Evolutionary conservation across 129 eudicot genomes (phyloP).

Genomic region (Deinandra increscens): DNA sequence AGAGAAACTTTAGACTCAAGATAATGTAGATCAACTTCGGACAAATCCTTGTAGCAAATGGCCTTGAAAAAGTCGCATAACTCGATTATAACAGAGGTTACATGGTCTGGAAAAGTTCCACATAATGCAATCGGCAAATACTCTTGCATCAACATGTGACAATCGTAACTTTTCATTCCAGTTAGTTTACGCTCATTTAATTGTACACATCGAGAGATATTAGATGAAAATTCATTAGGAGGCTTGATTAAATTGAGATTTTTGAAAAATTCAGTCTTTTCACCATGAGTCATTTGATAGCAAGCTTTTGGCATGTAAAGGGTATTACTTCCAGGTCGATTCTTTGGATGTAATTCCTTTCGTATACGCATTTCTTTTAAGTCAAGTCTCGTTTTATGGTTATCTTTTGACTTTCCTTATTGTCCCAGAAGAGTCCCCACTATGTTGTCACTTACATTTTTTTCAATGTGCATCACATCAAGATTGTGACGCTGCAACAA

Average conservation of each 20-base stretch:
- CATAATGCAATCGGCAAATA: background rate
- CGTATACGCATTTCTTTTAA: background rate
- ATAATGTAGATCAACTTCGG: background rate
- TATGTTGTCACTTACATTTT: no score
- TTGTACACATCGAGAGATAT: no score
- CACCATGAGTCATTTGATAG: background rate
- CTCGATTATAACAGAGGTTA: background rate
- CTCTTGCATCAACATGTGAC: background rate
- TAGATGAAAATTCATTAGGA: no score
- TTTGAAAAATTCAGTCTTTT: background rate
- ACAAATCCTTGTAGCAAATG: background rate
- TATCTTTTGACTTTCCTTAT: constrained; percentile 6
- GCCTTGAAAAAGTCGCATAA: background rate
- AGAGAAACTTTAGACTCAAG: background rate
- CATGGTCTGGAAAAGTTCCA: background rate
- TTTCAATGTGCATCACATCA: no score
- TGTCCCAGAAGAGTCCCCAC: no score
- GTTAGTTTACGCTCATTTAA: no score
- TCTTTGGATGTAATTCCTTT: background rate
- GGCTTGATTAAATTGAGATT: no score
- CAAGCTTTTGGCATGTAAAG: background rate
- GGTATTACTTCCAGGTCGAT: background rate
- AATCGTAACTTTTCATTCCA: no score
- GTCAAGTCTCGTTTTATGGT: no score
- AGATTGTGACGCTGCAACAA: no score